phyloP scores from a whole-genome alignment of 1,139 yeast species.

The Suhomyces anneliseae region DNA sequence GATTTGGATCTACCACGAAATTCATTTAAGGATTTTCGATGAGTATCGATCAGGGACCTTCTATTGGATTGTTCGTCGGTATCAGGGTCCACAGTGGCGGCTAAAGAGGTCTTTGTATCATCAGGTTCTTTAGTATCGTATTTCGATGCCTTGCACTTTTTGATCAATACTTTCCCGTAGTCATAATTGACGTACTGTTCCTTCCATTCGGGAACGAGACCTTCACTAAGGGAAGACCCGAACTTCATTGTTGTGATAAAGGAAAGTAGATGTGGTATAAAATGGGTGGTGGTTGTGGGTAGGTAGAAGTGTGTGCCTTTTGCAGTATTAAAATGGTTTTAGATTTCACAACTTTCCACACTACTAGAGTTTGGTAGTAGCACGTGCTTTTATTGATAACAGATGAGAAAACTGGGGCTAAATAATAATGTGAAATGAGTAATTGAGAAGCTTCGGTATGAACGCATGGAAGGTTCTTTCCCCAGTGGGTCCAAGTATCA shows the following conservation, averaged over 20 bases:
- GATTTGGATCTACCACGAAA: constrained; percentile 15
- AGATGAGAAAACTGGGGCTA: no score
- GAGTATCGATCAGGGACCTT: not conserved
- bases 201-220: constrained; percentile 83
- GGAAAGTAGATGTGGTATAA: not conserved
- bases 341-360: no score
- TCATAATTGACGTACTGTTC: constrained; percentile 79
- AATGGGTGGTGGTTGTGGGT: not conserved
- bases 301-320: no score
- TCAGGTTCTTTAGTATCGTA: constrained; percentile 5
- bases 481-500: no score
- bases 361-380: no score
- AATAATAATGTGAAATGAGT: no score
- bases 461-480: no score
- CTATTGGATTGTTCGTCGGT: not conserved
- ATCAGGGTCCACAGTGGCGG: constrained; percentile 1
- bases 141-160: constrained; percentile 18
- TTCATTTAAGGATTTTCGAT: not conserved
- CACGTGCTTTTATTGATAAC: no score
- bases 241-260: constrained; percentile 50
- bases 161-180: constrained; percentile 44
- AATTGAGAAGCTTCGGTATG: no score
- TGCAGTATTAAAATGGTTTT: no score
- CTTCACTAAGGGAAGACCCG: constrained; percentile 58
- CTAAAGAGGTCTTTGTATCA: constrained; percentile 4